These are phyloP conservation scores for Spergularia marina DNA, from an alignment of 148 eudicot species.

Conservation along the genomic window DNA sequence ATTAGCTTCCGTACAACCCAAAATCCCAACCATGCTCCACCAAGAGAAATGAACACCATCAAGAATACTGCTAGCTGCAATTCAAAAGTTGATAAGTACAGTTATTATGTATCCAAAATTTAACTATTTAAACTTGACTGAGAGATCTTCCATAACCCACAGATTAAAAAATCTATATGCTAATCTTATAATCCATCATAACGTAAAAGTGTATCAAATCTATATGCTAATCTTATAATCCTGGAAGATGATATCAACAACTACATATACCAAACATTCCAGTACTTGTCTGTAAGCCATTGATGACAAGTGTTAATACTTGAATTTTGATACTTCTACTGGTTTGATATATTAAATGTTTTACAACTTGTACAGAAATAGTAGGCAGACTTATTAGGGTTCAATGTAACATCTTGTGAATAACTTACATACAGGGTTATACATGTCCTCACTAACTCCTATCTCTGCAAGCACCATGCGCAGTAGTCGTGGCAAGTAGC, in stretches of 20 bases:
- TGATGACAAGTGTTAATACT: neutral
- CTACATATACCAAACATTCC: neutral
- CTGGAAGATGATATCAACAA: neutral
- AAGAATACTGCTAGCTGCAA: conserved; percentile 71
- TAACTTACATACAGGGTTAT: conserved; percentile 98
- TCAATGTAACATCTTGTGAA: neutral
- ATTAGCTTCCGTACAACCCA: conserved; percentile 88
- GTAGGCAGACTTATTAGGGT: neutral
- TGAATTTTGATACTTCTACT: neutral
- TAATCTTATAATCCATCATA: neutral
- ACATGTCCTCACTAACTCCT: conserved; percentile 83
- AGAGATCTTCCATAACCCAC: neutral
- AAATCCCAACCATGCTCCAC: conserved; percentile 97
- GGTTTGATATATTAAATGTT: neutral
- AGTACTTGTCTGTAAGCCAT: neutral
- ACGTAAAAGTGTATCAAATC: neutral
- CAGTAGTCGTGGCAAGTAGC: conserved; percentile 63
- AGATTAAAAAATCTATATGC: neutral
- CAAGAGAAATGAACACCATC: conserved; percentile 55
- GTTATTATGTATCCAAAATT: neutral
- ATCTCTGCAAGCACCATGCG: conserved; percentile 56
- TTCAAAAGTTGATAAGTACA: conserved; percentile 15
- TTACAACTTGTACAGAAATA: neutral
- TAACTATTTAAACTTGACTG: neutral
- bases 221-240: neutral